phyloP scores from a whole-genome alignment of 2,329 filamentous ascomycete species.

The Neopestalotiopsis sp. region DNA sequence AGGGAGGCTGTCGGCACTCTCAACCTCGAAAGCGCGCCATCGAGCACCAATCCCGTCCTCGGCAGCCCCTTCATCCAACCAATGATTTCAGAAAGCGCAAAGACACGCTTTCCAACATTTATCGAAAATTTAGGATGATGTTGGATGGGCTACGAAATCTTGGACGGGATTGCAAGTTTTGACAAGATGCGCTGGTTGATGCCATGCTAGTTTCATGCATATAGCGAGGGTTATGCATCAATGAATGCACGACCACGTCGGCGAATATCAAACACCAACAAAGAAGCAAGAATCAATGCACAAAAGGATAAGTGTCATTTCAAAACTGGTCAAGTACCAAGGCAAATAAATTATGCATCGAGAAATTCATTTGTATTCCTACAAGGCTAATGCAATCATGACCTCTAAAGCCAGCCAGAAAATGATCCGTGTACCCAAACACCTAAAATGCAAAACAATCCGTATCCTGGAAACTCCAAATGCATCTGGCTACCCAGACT shows the following conservation, averaged over 20 bases:
- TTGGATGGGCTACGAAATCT: neutral
- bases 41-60: constrained; percentile 28
- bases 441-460: constrained; percentile 16
- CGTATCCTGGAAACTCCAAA: constrained; percentile 6
- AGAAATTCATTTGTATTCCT: constrained; percentile 10
- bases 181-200: constrained; percentile 9
- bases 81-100: constrained; percentile 18
- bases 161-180: constrained; percentile 1
- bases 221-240: constrained; percentile 1
- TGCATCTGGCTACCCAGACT: constrained; percentile 16
- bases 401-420: constrained; percentile 9
- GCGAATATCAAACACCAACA: too few relatives aligned
- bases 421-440: constrained; percentile 5
- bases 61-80: constrained; percentile 31
- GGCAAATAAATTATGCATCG: neutral
- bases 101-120: constrained; percentile 26
- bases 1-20: neutral
- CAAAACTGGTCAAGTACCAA: too few relatives aligned
- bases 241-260: too few relatives aligned
- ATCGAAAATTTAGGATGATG: constrained; percentile 2
- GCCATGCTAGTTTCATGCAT: constrained; percentile 8
- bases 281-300: too few relatives aligned
- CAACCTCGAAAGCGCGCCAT: constrained; percentile 28
- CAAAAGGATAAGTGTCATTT: too few relatives aligned
- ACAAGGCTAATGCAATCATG: constrained; percentile 9